These are phyloP conservation scores for Arachis monticola DNA, from an alignment of 331 rosid species.

Conservation along the genomic window DNA sequence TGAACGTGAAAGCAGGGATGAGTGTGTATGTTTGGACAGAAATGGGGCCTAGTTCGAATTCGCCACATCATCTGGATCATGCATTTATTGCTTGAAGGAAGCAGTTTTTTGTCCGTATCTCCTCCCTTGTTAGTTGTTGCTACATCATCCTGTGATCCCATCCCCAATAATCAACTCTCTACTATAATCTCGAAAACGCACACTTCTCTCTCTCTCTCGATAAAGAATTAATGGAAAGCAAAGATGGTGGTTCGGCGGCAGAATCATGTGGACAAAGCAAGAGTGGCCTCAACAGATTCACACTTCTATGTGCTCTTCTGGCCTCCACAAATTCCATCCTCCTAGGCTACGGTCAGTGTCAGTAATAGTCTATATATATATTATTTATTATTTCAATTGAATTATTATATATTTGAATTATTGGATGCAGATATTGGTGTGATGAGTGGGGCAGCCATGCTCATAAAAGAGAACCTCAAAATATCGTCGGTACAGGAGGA, in stretches of 20 bases:
- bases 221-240: background rate
- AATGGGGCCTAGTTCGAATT: background rate
- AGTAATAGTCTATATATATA: no score
- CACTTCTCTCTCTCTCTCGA: background rate
- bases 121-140: background rate
- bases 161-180: no score
- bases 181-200: background rate
- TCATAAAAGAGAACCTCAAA: constrained; percentile 52
- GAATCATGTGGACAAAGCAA: background rate
- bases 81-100: background rate
- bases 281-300: constrained; percentile 53
- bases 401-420: no score
- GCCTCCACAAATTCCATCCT: constrained; percentile 77
- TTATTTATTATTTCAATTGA: no score
- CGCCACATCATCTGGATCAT: background rate
- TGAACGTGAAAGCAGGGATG: background rate
- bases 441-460: constrained; percentile 71
- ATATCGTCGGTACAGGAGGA: constrained; percentile 52
- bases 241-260: background rate
- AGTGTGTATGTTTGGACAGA: background rate
- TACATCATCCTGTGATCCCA: background rate
- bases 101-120: background rate
- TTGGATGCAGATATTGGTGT: constrained; percentile 60
- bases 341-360: constrained; percentile 68
- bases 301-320: constrained; percentile 62